Conservation (phyloP, 2,329 filamentous ascomycete species). For the Penicillium sp. region DNA sequence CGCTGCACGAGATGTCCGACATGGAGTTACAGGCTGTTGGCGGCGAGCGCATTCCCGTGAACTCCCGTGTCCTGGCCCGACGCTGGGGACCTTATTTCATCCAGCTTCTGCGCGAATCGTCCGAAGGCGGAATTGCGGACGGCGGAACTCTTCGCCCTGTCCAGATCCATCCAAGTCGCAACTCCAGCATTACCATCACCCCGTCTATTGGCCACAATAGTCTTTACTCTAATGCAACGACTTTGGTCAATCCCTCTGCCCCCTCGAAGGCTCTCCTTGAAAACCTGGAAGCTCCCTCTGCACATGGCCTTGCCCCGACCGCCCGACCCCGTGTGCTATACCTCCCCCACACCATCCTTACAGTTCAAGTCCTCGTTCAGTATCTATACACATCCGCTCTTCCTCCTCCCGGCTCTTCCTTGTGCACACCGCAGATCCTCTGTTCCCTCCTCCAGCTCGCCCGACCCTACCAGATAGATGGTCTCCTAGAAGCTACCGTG, state of each 20-base stretch:
- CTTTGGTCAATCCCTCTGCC: constrained; percentile 36
- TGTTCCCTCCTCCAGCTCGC: constrained; percentile 94
- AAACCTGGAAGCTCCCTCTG: constrained; percentile 55
- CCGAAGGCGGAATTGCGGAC: constrained; percentile 69
- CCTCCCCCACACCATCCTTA: constrained; percentile 87
- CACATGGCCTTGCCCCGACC: constrained; percentile 53
- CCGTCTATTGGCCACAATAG: constrained; percentile 47
- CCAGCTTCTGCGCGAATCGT: constrained; percentile 79
- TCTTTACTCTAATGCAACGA: constrained; percentile 45
- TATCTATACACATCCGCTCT: constrained; percentile 92
- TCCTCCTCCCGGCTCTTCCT: constrained; percentile 69
- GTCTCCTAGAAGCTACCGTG: constrained; percentile 86
- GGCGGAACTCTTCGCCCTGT: constrained; percentile 71
- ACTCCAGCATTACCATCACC: constrained; percentile 85
- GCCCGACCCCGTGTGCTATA: constrained; percentile 83
- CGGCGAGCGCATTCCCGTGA: constrained; percentile 89
- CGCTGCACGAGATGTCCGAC: constrained; percentile 81
- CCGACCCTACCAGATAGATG: constrained; percentile 89
- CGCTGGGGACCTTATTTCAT: constrained; percentile 97
- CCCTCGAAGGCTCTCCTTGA: constrained; percentile 37
- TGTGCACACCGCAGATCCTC: constrained; percentile 92
- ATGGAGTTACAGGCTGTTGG: constrained; percentile 96
- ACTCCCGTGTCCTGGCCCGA: constrained; percentile 81
- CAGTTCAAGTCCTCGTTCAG: constrained; percentile 84
- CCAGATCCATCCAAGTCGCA: constrained; percentile 61